Base-by-base conservation (phyloP, 2,329 filamentous ascomycete species). In the Dryadomyces sulphureus region DNA sequence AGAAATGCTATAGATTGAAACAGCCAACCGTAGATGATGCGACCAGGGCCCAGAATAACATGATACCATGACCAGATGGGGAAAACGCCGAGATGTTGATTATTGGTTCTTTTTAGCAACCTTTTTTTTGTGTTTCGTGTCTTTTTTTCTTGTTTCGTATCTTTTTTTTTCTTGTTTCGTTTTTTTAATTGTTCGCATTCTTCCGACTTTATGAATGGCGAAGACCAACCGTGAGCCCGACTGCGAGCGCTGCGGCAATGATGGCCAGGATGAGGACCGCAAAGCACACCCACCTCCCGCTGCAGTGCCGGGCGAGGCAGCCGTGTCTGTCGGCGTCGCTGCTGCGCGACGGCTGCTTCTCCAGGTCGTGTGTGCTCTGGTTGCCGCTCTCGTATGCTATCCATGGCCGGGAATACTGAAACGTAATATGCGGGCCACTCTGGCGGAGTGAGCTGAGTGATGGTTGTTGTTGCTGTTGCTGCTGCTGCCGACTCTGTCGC, bases 221-320 rank as follows among this genome's bases (percentile, higher is more conserved):
- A 46, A 67, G 46, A 1, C 66, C 66, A 32, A 68, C 43, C 0
- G 61, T 57, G 24, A 70, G 53, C 0, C 67, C 68, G 25, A 66
- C 56, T 0, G 60, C 59, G 27, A 70, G 47, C 0, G 58, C 66
- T 4, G 66, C 55, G 7, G 61, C 52, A 38, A 65, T 47, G 6
- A 58, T 51, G 7, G 61, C 41, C 12, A 62, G 38, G 3, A 67
- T 22, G 8, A 60, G 46, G 0, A 57, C 35, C 2, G 59, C 22
- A 8, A 60, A 45, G 0, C 57, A 34, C 2, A 59, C 42, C 11
- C 65, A 53, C n/a, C 57, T 62, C 55, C 63, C 63, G 1, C 61
- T 55, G 4, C 59, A 56, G 21, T 58, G 50, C 27, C 51, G 49
- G 0, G 52, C 46, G 14, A 53, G 46, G 54, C 56, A 54, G 9